Percentiles rank a stretch among this genome's conserved stretches.
These are phyloP conservation scores for Claviceps sp. DNA, from an alignment of 2,329 filamentous ascomycete genomes.

Conservation along the genomic window DNA sequence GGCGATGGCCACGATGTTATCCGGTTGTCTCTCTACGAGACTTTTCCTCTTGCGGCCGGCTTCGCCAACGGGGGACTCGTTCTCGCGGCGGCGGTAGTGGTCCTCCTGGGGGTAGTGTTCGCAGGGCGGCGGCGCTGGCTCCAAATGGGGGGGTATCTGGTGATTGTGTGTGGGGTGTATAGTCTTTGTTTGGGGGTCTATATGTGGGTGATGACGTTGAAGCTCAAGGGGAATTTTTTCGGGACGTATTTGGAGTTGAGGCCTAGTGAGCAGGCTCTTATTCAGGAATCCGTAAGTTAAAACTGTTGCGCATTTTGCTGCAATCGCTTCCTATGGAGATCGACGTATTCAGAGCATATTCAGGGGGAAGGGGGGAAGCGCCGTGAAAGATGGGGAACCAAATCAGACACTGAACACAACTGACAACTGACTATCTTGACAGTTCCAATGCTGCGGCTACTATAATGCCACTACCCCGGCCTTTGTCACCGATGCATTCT, in stretches of 20 bases:
- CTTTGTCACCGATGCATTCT: slow-evolving; percentile 56
- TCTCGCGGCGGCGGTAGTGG: slow-evolving; percentile 55
- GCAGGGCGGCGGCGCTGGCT: slow-evolving; percentile 51
- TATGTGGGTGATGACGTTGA: slow-evolving; percentile 62
- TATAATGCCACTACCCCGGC: slow-evolving; percentile 56
- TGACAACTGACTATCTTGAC: not conserved
- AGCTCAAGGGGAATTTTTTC: slow-evolving; percentile 48
- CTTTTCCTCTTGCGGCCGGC: slow-evolving; percentile 48
- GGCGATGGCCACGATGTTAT: slow-evolving; percentile 34
- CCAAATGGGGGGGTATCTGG: slow-evolving; percentile 52
- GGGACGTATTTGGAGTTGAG: slow-evolving; percentile 47
- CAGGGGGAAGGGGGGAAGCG: too few relatives aligned
- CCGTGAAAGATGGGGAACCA: too few relatives aligned
- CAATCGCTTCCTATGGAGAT: too few relatives aligned
- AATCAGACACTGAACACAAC: too few relatives aligned
- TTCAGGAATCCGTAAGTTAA: slow-evolving; percentile 52
- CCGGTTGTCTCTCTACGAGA: slow-evolving; percentile 37
- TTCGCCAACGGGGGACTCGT: slow-evolving; percentile 61
- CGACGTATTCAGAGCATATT: too few relatives aligned
- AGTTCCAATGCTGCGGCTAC: slow-evolving; percentile 77
- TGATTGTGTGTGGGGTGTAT: slow-evolving; percentile 48
- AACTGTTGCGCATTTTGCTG: too few relatives aligned
- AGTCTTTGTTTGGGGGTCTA: slow-evolving; percentile 52
- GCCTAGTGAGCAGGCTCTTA: slow-evolving; percentile 45
- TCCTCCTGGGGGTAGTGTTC: slow-evolving; percentile 58